Conservation (phyloP, 331 rosid genomes). For the Dryas integrifolia region DNA sequence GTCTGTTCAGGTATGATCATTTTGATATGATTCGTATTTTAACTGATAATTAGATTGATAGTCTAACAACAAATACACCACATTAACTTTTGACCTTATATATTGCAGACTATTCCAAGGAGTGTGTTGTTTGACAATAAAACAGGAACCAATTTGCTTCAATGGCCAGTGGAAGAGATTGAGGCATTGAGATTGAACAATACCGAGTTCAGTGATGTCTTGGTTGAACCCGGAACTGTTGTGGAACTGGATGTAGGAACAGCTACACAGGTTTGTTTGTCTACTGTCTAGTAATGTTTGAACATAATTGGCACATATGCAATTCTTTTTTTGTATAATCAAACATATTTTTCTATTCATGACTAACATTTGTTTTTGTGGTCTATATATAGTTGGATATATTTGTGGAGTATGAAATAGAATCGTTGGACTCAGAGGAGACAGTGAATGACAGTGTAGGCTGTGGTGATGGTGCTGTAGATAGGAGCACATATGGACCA, state of each 20-base stretch:
- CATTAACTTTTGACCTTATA: not conserved
- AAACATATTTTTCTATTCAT: not conserved
- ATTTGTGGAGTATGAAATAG: conserved; percentile 59
- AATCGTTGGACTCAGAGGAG: conserved; percentile 31
- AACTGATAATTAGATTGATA: too few species aligned
- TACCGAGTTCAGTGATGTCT: conserved; percentile 39
- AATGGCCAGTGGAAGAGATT: conserved; percentile 86
- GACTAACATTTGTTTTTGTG: not conserved
- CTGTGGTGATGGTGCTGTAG: conserved; percentile 62
- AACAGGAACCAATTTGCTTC: conserved; percentile 57
- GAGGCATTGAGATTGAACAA: conserved; percentile 61
- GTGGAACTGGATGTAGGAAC: conserved; percentile 54
- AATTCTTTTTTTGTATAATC: not conserved
- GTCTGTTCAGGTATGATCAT: conserved; percentile 60
- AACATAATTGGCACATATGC: not conserved
- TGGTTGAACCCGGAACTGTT: conserved; percentile 60
- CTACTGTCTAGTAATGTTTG: not conserved
- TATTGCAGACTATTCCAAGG: conserved; percentile 68
- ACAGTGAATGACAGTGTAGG: conserved; percentile 26
- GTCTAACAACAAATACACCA: not conserved
- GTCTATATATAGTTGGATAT: conserved; percentile 59
- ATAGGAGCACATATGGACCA: conserved; percentile 66
- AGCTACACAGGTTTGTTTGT: conserved; percentile 59
- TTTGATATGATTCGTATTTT: not conserved
- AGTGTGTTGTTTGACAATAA: conserved; percentile 59